phyloP scores from a whole-genome alignment of 2,329 filamentous ascomycete species.

The Aspergillus tamarii region DNA sequence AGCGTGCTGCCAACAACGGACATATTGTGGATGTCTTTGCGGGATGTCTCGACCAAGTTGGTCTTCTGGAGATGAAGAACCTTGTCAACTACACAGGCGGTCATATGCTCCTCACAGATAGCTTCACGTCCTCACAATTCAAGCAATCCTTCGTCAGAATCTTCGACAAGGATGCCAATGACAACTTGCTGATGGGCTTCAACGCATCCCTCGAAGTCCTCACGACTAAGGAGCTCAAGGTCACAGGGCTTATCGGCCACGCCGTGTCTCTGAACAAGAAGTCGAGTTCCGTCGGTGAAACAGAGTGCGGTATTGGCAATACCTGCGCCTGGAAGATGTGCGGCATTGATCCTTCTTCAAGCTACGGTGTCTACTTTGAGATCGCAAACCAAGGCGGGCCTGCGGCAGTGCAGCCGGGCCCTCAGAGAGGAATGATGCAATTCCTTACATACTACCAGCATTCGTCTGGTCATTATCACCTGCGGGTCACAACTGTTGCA shows the following conservation, averaged over 20 bases:
- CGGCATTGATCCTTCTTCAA: constrained; percentile 89
- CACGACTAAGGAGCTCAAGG: constrained; percentile 97
- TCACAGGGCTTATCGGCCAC: constrained; percentile 95
- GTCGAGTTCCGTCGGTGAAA: constrained; percentile 93
- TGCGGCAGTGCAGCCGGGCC: constrained; percentile 79
- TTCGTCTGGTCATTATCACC: constrained; percentile 91
- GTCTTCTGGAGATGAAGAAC: constrained; percentile 96
- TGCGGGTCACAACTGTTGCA: constrained; percentile 92
- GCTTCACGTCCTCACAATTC: constrained; percentile 98
- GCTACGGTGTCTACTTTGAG: constrained; percentile 96
- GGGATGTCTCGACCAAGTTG: constrained; percentile 95
- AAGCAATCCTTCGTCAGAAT: constrained; percentile 97
- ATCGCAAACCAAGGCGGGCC: constrained; percentile 92
- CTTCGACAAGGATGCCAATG: constrained; percentile 94
- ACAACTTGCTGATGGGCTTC: constrained; percentile 97
- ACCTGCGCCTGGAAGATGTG: constrained; percentile 99
- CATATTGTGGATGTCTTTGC: constrained; percentile 98
- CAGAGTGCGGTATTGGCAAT: constrained; percentile 96
- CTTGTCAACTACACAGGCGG: constrained; percentile 94
- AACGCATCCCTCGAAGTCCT: constrained; percentile 94
- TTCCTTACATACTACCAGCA: constrained; percentile 99
- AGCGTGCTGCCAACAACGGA: constrained; percentile 92
- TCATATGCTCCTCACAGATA: constrained; percentile 97
- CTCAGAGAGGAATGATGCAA: constrained; percentile 94
- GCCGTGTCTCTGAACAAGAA: constrained; percentile 98